phyloP scores from a whole-genome alignment of 805 yeast genomes.

The Saturnispora dispora region DNA sequence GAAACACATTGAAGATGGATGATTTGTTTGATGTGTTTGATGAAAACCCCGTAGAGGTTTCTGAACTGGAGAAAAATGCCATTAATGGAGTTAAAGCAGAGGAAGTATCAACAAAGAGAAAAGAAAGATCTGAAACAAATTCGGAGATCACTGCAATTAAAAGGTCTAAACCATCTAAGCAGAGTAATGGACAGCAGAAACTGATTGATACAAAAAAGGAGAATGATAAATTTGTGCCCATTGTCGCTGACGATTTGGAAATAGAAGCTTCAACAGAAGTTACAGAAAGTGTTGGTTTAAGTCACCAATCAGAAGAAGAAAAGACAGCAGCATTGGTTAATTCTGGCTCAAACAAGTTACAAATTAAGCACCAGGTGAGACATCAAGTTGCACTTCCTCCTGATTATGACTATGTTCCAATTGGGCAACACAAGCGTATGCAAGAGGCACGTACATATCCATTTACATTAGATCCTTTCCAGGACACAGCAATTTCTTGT shows the following conservation, averaged over 20 bases:
- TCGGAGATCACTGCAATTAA: conserved; percentile 11
- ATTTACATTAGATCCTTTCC: conserved; percentile 91
- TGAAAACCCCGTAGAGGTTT: conserved; percentile 36
- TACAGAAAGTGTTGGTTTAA: conserved; percentile 65
- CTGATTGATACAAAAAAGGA: conserved; percentile 31
- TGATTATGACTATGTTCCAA: conserved; percentile 78
- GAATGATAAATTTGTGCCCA: conserved; percentile 38
- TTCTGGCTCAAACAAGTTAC: conserved; percentile 33
- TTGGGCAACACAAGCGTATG: conserved; percentile 72
- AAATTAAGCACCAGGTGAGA: conserved; percentile 85
- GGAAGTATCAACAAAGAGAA: not conserved
- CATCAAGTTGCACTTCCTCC: conserved; percentile 98
- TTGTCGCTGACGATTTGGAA: conserved; percentile 80
- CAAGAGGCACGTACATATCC: conserved; percentile 87
- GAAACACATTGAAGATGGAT: conserved; percentile 25
- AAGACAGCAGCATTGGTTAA: not conserved
- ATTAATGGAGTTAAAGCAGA: not conserved
- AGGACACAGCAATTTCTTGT: conserved; percentile 92
- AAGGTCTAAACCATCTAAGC: conserved; percentile 20
- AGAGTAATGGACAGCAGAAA: conserved; percentile 20
- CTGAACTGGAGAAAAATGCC: conserved; percentile 14
- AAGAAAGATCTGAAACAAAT: not conserved
- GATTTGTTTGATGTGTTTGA: conserved; percentile 57
- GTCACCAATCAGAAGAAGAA: conserved; percentile 29
- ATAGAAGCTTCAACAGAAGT: conserved; percentile 87